Conservation (phyloP, 768 basidiomycete species). For the Psilocybe cubensis region DNA sequence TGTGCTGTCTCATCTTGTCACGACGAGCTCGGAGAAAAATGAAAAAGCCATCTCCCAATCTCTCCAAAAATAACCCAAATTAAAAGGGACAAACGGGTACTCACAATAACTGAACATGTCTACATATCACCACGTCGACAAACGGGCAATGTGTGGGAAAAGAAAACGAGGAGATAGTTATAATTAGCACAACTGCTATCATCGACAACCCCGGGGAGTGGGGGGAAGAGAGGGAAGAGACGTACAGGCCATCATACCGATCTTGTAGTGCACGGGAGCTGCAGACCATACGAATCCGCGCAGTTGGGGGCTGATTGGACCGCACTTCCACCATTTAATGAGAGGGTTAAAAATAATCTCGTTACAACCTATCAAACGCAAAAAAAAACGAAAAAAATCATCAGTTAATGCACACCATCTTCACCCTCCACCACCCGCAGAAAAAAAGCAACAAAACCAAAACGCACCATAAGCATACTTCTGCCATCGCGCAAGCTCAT, state of each 20-base stretch:
- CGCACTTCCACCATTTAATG: slow-evolving; percentile 71
- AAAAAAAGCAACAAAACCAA: not conserved
- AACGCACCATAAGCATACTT: slow-evolving; percentile 62
- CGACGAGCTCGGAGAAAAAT: slow-evolving; percentile 12
- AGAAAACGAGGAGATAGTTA: not conserved
- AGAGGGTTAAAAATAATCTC: slow-evolving; percentile 89
- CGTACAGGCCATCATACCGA: slow-evolving; percentile 76
- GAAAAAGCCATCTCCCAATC: no score
- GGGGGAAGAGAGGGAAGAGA: slow-evolving; percentile 16
- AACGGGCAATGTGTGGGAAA: no score
- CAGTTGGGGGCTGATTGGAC: slow-evolving; percentile 80
- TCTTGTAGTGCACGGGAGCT: slow-evolving; percentile 82
- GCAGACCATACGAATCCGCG: slow-evolving; percentile 74
- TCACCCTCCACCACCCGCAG: not conserved
- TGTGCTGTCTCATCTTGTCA: no score
- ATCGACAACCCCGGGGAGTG: not conserved
- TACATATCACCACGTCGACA: no score
- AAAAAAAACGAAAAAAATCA: not conserved
- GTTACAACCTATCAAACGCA: slow-evolving; percentile 49
- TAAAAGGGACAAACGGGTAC: slow-evolving; percentile 16
- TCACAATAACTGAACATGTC: slow-evolving; percentile 54
- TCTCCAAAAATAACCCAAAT: no score
- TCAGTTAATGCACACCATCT: not conserved
- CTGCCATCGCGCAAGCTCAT: slow-evolving; percentile 91
- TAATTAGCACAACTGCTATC: slow-evolving; percentile 3